Percentiles rank a stretch among this genome's conserved stretches.
Evolutionary conservation across 208 protist genomes (phyloP).

Genomic region (Trypanosoma scelopori): DNA sequence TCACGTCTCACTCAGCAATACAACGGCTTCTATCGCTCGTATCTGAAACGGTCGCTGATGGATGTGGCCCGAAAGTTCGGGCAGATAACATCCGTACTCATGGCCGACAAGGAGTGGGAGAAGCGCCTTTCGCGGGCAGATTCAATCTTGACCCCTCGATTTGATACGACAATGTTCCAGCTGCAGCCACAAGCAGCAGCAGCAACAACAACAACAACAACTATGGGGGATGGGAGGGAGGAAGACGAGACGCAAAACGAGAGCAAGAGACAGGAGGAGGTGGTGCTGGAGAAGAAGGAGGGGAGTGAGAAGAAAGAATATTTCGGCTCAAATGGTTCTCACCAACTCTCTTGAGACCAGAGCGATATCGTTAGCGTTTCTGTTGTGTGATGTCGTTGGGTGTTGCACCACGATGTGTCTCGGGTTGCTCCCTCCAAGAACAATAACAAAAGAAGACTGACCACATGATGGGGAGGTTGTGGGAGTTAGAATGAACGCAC

Average conservation of each 20-base stretch:
- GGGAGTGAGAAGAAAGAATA: background rate
- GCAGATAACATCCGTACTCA: background rate
- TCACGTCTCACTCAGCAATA: slow-evolving; percentile 23
- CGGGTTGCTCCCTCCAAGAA: too few species aligned
- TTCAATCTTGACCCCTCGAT: slow-evolving; percentile 12
- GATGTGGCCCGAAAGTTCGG: slow-evolving; percentile 22
- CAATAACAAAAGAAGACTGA: too few species aligned
- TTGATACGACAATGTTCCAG: slow-evolving; percentile 4
- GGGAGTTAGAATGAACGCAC: too few species aligned
- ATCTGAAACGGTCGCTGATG: slow-evolving; percentile 12
- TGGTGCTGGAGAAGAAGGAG: background rate
- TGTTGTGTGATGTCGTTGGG: too few species aligned
- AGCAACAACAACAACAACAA: background rate
- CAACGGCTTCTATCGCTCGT: slow-evolving; percentile 21
- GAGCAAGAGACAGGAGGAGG: background rate
- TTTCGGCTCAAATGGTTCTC: background rate
- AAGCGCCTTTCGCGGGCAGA: slow-evolving; percentile 19
- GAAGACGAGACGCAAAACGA: background rate
- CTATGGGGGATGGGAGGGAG: background rate
- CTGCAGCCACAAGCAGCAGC: background rate
- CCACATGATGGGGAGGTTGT: too few species aligned
- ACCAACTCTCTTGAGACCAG: too few species aligned
- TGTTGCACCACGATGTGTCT: too few species aligned
- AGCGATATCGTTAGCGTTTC: too few species aligned
- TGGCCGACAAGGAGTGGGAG: slow-evolving; percentile 30